Base-by-base conservation (phyloP, 148 eudicot species). In the Camellia japonica region DNA sequence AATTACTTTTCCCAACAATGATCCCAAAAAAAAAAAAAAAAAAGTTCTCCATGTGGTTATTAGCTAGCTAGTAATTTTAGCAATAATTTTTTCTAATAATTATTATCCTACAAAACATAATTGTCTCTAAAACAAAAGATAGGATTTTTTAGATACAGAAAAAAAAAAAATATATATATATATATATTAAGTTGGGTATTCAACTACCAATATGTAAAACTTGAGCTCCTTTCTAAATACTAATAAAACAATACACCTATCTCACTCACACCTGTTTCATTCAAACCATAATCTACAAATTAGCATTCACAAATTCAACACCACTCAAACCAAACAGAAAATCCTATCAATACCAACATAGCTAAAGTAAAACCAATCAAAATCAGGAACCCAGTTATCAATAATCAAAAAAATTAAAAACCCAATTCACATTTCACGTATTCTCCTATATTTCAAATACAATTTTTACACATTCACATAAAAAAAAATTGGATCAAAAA, bases 21-120 rank as follows among this genome's bases (percentile, higher is more conserved):
- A 41, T 63, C 67, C 41, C 66, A 7, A 30, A 1, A 6, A 38
- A 63, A 63, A 47, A 23, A 23, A 23, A 23, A 23, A 23, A 23
- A 62, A 60, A 19, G 11, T n/a, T 63, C 66, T 1, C 66, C 5
- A 63, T 10, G 66, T 11, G 19, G 11, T 63, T 1, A 23, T 23
- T 23, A 63, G 66, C 66, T 63, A 63, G 66, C 66, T 63, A 63
- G 66, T 63, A 63, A 63, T 63, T 63, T 63, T 63, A 18, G 0
- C n/a, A 6, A n/a, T 6, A 18, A 61, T 3, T 18, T 16, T 16
- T 18, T 61, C 65, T 8, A 61, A n/a, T 61, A 61, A 18, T 19
- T 20, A 6, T 61, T 0, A 4, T 14, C 42, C 20, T 2, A 11
- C 43, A 41, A 65, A 65, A 65, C 15, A 16, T 15, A 6, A 30